These are phyloP conservation scores for Boletus patriciae DNA, from an alignment of 768 basidiomycete species.

Conservation along the genomic window DNA sequence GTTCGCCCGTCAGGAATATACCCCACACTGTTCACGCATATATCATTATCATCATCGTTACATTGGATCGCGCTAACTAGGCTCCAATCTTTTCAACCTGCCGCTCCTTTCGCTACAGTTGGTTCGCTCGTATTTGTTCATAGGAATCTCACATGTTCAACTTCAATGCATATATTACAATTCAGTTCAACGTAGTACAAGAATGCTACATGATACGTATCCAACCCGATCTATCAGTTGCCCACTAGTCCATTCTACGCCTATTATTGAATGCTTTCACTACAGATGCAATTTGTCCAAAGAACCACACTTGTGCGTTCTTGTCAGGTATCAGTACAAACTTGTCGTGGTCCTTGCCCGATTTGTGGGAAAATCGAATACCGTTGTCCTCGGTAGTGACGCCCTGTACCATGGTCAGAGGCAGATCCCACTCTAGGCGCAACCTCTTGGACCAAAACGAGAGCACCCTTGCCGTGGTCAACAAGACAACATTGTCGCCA, in stretches of 20 bases:
- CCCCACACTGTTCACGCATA: slow-evolving; percentile 16
- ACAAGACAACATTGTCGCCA: slow-evolving; percentile 73
- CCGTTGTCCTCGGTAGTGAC: slow-evolving; percentile 90
- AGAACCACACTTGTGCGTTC: slow-evolving; percentile 76
- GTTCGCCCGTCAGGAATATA: slow-evolving; percentile 30
- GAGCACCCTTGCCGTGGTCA: slow-evolving; percentile 78
- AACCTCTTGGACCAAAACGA: slow-evolving; percentile 86
- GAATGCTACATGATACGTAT: slow-evolving; percentile 26
- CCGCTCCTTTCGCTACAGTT: slow-evolving; percentile 20
- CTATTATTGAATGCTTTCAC: slow-evolving; percentile 76
- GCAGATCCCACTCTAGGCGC: slow-evolving; percentile 87
- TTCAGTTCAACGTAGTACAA: slow-evolving; percentile 23
- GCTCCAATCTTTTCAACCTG: slow-evolving; percentile 14
- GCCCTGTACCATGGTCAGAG: slow-evolving; percentile 82
- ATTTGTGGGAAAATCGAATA: slow-evolving; percentile 82
- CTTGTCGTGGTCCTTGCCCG: slow-evolving; percentile 70
- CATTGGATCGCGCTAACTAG: slow-evolving; percentile 14
- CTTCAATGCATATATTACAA: slow-evolving; percentile 30
- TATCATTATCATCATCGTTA: slow-evolving; percentile 22
- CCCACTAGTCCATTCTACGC: slow-evolving; percentile 61
- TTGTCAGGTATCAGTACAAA: slow-evolving; percentile 79
- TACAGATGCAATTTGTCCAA: slow-evolving; percentile 69
- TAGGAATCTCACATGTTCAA: slow-evolving; percentile 19
- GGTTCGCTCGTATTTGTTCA: slow-evolving; percentile 29
- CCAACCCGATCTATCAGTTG: slow-evolving; percentile 14